Base-by-base conservation (phyloP, 768 basidiomycete species). In the Boletellus ananas region DNA sequence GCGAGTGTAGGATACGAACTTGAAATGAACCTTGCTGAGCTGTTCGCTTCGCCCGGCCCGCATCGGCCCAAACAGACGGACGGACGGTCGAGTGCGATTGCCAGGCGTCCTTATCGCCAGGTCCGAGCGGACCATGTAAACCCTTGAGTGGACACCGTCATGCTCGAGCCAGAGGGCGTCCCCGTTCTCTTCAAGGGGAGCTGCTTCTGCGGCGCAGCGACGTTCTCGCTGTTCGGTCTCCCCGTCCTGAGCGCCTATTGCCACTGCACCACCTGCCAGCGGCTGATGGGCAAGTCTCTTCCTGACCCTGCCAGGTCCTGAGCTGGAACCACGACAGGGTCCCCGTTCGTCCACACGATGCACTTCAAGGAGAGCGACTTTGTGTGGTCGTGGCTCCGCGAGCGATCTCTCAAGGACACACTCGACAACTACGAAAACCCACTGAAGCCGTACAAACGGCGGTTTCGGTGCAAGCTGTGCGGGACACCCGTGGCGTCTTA, bases 201-300 rank as follows among this genome's bases (percentile, higher is more conserved):
- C 34, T 87, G 85, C 63, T 83, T 79, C 58, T 87, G 85, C 52
- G 72, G 77, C n/a, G 55, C 69, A 3, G 67, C 78, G 4, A 63
- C 77, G 0, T 86, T 80, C 53, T 52, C 70, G 41, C 70, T 82
- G 2, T 63, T 62, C 11, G 79, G 78, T 2, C 64, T 60, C 31
- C 82, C 84, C 0, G 55, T 78, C 4, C 66, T 80, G 31, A 79
- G 78, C 54, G 83, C 80, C 6, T 86, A 80, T 58, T 87, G 83
- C 54, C 86, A 87, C 58, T 88, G 86, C 59, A 81, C 80, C 4
- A 63, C 76, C n/a, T 88, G 86, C 58, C 85, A 87, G 63, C 70
- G 77, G 35, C 61, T 85, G 44, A 79, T 68, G 55, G 80, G 83
- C 78, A 59, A 50, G 71, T 45, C 16, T 3, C 17, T 31, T 40